These are phyloP conservation scores for Penicillium rolfsii DNA, from an alignment of 2,329 filamentous ascomycete species.

Conservation along the genomic window DNA sequence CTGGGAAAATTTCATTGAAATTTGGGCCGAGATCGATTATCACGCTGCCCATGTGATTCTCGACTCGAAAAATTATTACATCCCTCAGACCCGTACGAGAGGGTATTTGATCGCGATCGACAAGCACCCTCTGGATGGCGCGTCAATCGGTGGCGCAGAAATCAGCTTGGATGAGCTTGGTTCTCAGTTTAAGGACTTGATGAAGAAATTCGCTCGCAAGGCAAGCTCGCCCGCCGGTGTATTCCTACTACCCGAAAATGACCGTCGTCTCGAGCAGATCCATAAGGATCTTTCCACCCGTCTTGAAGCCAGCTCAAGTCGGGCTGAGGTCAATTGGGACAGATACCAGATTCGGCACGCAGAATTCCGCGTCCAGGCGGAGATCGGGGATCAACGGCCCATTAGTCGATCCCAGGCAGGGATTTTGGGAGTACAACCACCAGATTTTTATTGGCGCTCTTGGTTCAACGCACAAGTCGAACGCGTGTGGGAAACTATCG, in stretches of 20 bases:
- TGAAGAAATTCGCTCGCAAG: conserved; percentile 55
- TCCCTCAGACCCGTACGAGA: conserved; percentile 70
- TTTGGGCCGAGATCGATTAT: conserved; percentile 60
- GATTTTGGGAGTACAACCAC: conserved; percentile 53
- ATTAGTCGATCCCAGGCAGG: conserved; percentile 64
- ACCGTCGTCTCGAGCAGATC: conserved; percentile 57
- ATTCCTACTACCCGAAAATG: conserved; percentile 63
- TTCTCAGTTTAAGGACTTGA: conserved; percentile 27
- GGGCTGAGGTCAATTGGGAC: conserved; percentile 37
- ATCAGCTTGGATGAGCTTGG: conserved; percentile 26
- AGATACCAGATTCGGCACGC: conserved; percentile 64
- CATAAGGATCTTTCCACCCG: conserved; percentile 52
- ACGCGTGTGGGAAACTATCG: conserved; percentile 68
- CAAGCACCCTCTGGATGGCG: conserved; percentile 28
- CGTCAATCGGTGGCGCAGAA: conserved; percentile 21
- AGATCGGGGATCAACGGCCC: conserved; percentile 59
- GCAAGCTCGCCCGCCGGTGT: conserved; percentile 66
- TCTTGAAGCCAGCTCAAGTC: conserved; percentile 21
- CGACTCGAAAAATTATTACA: conserved; percentile 72
- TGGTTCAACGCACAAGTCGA: conserved; percentile 58
- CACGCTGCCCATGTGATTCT: conserved; percentile 53
- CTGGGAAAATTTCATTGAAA: conserved; percentile 58
- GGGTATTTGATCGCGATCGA: conserved; percentile 65
- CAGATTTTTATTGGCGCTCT: conserved; percentile 58
- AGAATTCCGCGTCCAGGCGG: conserved; percentile 54